phyloP scores from a whole-genome alignment of 495 filamentous ascomycete species.

The Evernia prunastri region DNA sequence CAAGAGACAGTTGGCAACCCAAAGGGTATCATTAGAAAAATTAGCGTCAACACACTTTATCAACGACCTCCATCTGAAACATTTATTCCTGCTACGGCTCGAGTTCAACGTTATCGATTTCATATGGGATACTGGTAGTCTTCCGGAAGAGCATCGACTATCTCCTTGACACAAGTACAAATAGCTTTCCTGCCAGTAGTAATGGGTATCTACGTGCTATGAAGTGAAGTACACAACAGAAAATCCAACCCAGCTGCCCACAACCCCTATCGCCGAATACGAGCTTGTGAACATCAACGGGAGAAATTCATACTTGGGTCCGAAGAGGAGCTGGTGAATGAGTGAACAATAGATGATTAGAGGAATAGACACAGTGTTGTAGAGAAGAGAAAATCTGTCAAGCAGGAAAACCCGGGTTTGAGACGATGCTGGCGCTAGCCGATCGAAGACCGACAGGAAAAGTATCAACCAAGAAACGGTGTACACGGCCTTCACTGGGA shows the following conservation, averaged over 20 bases:
- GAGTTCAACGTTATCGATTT: background rate
- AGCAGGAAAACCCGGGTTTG: slow-evolving; percentile 74
- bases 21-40: background rate
- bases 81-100: background rate
- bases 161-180: background rate
- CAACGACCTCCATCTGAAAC: background rate
- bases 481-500: slow-evolving; percentile 87
- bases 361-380: slow-evolving; percentile 81
- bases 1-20: background rate
- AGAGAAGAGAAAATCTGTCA: slow-evolving; percentile 82
- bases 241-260: slow-evolving; percentile 95
- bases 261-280: slow-evolving; percentile 90
- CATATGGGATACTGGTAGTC: background rate
- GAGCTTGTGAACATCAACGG: slow-evolving; percentile 96
- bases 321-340: slow-evolving; percentile 74
- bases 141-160: background rate
- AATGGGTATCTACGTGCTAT: slow-evolving; percentile 36
- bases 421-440: slow-evolving; percentile 72
- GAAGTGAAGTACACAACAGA: slow-evolving; percentile 86
- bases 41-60: background rate
- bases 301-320: slow-evolving; percentile 77
- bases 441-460: slow-evolving; percentile 81
- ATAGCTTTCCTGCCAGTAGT: background rate
- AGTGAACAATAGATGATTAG: slow-evolving; percentile 84
- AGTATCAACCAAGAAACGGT: slow-evolving; percentile 86